Conservation (phyloP, 352 stramenopile genomes). For the Aphanomyces stellatus region DNA sequence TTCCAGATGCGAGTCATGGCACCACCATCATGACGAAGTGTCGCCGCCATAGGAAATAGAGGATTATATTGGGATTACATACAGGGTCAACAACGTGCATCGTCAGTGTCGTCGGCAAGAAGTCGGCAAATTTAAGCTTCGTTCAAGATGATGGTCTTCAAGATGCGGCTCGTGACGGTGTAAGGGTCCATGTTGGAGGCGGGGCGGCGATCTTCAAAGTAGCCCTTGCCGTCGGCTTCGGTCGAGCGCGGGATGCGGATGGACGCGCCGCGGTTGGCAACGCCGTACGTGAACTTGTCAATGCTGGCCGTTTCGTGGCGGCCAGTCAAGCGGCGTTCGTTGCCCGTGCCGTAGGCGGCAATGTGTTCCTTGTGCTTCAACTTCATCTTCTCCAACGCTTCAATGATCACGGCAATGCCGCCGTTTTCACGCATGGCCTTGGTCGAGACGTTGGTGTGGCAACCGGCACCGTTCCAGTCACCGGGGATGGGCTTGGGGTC, state of each 20-base stretch:
- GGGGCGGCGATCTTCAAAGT: constrained; percentile 84
- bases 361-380: constrained; percentile 97
- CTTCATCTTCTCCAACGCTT: constrained; percentile 96
- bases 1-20: no score
- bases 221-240: constrained; percentile 86
- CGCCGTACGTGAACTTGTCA: constrained; percentile 94
- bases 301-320: constrained; percentile 95
- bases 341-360: constrained; percentile 92
- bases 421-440: constrained; percentile 93
- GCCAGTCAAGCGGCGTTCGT: constrained; percentile 95
- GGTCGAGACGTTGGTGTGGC: constrained; percentile 96
- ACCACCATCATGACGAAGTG: no score
- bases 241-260: constrained; percentile 89
- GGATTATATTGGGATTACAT: no score
- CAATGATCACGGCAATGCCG: constrained; percentile 91
- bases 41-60: no score
- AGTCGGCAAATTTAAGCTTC: constrained; percentile 40
- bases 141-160: constrained; percentile 91
- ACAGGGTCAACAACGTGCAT: no score
- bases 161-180: constrained; percentile 94
- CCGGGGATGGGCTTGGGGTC: constrained; percentile 97
- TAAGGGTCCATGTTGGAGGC: constrained; percentile 99
- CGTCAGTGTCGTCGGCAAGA: no score
- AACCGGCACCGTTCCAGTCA: constrained; percentile 97
- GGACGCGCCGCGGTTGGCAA: constrained; percentile 94